Percentiles rank a stretch among this genome's conserved stretches.
Evolutionary conservation across 1,284 basidiomycete genomes (phyloP).

Genomic region (Moesziomyces globuligerus): DNA sequence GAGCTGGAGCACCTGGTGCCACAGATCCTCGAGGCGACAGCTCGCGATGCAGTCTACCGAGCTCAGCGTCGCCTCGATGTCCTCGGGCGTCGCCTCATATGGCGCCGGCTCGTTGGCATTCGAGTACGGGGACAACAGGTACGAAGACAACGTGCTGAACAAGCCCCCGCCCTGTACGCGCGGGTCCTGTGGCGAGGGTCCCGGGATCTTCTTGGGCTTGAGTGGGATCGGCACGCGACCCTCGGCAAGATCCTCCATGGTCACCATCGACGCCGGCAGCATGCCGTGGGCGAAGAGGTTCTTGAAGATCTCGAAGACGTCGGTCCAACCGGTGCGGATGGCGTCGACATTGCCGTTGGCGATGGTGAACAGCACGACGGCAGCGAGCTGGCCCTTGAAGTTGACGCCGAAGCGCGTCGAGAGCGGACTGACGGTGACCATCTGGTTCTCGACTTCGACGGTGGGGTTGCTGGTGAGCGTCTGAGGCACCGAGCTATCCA

Average conservation of each 20-base stretch:
- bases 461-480: slow-evolving; percentile 80
- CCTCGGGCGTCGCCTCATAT: slow-evolving; percentile 79
- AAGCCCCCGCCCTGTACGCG: slow-evolving; percentile 84
- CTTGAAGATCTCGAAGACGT: slow-evolving; percentile 96
- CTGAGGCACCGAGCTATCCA: slow-evolving; percentile 52
- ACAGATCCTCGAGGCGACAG: slow-evolving; percentile 92
- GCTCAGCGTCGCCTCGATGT: slow-evolving; percentile 92
- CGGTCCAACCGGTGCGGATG: slow-evolving; percentile 88
- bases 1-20: slow-evolving; percentile 86
- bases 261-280: slow-evolving; percentile 81
- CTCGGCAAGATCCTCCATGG: slow-evolving; percentile 87
- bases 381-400: slow-evolving; percentile 94
- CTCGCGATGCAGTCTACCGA: slow-evolving; percentile 94
- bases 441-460: slow-evolving; percentile 90
- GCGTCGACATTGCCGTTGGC: slow-evolving; percentile 96
- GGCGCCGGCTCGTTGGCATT: slow-evolving; percentile 76
- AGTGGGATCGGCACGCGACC: slow-evolving; percentile 50
- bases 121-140: slow-evolving; percentile 92
- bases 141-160: slow-evolving; percentile 92
- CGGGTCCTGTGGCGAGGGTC: slow-evolving; percentile 84
- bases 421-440: slow-evolving; percentile 87
- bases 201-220: slow-evolving; percentile 72
- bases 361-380: slow-evolving; percentile 96
- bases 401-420: slow-evolving; percentile 94
- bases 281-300: slow-evolving; percentile 94